Conservation (phyloP, 345 rosid species). For the Eucalyptus erythrocorys region DNA sequence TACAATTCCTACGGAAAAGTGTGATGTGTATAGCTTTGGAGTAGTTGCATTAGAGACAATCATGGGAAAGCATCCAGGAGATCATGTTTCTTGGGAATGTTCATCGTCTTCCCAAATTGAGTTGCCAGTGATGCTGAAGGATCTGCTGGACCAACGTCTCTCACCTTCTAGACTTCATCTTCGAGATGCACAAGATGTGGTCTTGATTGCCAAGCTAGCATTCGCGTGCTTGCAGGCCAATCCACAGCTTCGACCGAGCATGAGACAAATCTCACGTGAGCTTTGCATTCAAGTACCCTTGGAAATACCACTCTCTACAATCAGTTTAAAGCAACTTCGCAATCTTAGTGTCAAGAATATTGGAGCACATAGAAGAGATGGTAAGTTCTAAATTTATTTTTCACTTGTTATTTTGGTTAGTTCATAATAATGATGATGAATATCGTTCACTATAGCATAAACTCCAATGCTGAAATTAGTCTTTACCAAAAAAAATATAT, state of each 20-base stretch:
- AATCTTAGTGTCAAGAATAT: background rate
- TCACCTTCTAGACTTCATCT: background rate
- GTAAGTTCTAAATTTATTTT: background rate
- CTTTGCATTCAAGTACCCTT: background rate
- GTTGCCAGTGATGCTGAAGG: background rate
- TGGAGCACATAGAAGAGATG: fast-evolving
- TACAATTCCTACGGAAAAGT: background rate
- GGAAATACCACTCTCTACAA: background rate
- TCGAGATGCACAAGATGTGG: background rate
- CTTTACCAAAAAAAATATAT: too few relatives aligned
- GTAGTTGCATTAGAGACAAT: background rate
- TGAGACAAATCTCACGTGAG: background rate
- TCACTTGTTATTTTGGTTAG: background rate
- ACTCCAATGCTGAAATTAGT: too few relatives aligned
- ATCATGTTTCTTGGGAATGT: background rate
- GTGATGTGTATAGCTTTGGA: background rate
- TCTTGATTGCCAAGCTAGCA: background rate
- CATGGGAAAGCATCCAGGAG: background rate
- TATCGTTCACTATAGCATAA: too few relatives aligned
- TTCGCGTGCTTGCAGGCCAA: background rate
- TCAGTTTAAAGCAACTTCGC: background rate
- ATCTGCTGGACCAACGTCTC: background rate
- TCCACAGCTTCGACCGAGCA: background rate
- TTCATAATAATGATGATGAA: background rate
- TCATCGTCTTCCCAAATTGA: background rate